Evolutionary conservation across 23 red algal species (phyloP), one percentile per base, ranked within the genome.

Genomic region (Gracilaria domingensis): DNA sequence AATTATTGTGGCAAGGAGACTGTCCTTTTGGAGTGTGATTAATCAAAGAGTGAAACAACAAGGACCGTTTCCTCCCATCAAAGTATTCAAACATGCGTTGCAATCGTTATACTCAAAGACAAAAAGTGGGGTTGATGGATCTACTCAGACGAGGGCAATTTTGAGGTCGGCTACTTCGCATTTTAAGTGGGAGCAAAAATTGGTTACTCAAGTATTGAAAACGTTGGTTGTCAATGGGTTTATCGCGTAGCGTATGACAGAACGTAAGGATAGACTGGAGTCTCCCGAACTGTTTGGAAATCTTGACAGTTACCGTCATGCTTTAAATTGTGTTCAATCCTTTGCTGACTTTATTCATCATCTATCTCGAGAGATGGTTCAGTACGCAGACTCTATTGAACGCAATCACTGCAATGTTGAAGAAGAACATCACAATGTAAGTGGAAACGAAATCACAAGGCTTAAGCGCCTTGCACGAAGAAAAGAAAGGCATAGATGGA

Each of bases 181-280:
- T 44, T 53, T 73, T 7, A 87, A 87, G 74, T 86, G 72, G 61
- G 61, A 87, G 58, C 60, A 87, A 73, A 87, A 87, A 48, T 18
- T 87, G 12, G 83, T 87, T 26, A 47, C 24, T 4, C 83, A 72
- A 53, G 61, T 42, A 26, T 18, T 69, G 4, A 86, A 86, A 50
- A 71, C 0, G 25, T n/a, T 87, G 11, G 42, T n/a, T 26, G 9
- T 56, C 8, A 73, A 87, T 58, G 49, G 58, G 0, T 86, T 86
- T 26, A 4, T 86, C 12, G 82, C 23, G 0, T 86, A 64, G 64
- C 8, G 35, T 17, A 74, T 73, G 44, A 71, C 73, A 38, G 82
- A 86, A 58, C 21, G 82, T 37, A 26, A 35, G 40, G 82, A 86
- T n/a, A 8, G 69, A 17, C 39, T 85, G 56, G 60, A 67, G 7